phyloP scores from a whole-genome alignment of 495 filamentous ascomycete species.

The Alectoria sarmentosa region DNA sequence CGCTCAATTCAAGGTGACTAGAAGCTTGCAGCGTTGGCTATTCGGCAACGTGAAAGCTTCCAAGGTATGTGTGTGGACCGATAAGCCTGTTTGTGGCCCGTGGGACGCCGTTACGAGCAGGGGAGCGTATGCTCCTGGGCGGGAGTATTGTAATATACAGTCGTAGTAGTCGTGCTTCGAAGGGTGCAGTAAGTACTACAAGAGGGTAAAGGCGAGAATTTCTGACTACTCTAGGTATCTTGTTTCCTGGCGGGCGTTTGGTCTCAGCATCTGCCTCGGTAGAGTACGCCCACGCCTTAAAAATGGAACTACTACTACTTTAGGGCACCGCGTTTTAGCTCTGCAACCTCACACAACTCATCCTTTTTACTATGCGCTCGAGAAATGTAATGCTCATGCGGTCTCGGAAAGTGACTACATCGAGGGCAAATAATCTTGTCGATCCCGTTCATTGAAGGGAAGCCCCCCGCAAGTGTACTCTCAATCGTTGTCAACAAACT shows the following conservation, averaged over 20 bases:
- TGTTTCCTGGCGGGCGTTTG: neutral
- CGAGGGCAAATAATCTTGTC: neutral
- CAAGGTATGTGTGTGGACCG: neutral
- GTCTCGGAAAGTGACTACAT: neutral
- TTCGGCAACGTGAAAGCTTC: conserved; percentile 7
- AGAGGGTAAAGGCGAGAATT: neutral
- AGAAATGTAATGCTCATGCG: neutral
- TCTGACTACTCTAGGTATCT: neutral
- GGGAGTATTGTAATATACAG: neutral
- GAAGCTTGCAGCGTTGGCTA: conserved; percentile 2
- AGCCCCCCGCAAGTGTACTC: neutral
- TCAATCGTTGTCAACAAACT: too few species aligned
- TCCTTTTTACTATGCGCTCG: neutral
- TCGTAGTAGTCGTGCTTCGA: neutral
- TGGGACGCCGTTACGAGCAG: too few species aligned
- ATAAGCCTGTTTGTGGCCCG: conserved; percentile 5
- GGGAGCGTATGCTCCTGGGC: neutral
- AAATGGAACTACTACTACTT: neutral
- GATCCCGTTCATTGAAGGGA: too few species aligned
- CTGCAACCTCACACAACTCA: neutral
- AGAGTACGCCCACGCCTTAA: too few species aligned
- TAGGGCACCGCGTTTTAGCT: neutral
- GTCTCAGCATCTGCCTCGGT: too few species aligned
- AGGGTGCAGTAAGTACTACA: neutral
- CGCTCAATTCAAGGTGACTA: neutral